A percentile compares a stretch with the other conserved stretches of the same genome.
Conservation (phyloP, 2,329 filamentous ascomycete species). For the Colletotrichum phormii region DNA sequence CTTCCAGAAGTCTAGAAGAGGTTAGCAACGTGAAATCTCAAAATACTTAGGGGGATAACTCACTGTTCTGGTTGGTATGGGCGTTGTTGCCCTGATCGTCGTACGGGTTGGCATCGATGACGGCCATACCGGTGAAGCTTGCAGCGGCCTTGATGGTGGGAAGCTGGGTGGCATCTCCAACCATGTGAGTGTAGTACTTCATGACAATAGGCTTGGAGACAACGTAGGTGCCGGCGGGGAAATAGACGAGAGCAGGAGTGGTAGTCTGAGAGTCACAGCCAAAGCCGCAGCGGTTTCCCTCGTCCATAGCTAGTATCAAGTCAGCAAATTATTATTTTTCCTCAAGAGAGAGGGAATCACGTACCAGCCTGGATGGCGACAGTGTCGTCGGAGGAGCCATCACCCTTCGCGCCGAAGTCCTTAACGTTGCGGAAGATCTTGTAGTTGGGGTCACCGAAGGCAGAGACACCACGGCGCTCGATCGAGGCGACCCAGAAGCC, state of each 20-base stretch:
- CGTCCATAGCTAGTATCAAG: slow-evolving; percentile 66
- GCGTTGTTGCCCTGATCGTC: slow-evolving; percentile 74
- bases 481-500: slow-evolving; percentile 81
- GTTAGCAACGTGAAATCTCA: slow-evolving; percentile 46
- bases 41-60: not conserved
- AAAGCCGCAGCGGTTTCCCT: slow-evolving; percentile 82
- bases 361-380: slow-evolving; percentile 81
- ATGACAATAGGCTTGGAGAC: slow-evolving; percentile 84
- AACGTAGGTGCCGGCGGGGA: slow-evolving; percentile 87
- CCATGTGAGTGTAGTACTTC: slow-evolving; percentile 93
- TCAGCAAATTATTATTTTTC: not conserved
- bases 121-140: slow-evolving; percentile 84
- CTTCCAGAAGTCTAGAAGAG: slow-evolving; percentile 74
- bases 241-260: slow-evolving; percentile 90
- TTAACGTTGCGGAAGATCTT: slow-evolving; percentile 82
- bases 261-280: slow-evolving; percentile 86
- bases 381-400: slow-evolving; percentile 82
- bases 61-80: slow-evolving; percentile 79
- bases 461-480: slow-evolving; percentile 74
- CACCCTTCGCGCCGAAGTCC: slow-evolving; percentile 79
- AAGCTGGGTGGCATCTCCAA: slow-evolving; percentile 80
- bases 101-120: slow-evolving; percentile 92
- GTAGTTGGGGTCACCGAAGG: slow-evolving; percentile 72
- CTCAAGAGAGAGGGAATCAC: not conserved
- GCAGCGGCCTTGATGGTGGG: slow-evolving; percentile 81